Percentiles rank a stretch among this genome's conserved stretches.
phyloP scores from a whole-genome alignment of 2,329 filamentous ascomycete species.

The Talaromyces sp. region DNA sequence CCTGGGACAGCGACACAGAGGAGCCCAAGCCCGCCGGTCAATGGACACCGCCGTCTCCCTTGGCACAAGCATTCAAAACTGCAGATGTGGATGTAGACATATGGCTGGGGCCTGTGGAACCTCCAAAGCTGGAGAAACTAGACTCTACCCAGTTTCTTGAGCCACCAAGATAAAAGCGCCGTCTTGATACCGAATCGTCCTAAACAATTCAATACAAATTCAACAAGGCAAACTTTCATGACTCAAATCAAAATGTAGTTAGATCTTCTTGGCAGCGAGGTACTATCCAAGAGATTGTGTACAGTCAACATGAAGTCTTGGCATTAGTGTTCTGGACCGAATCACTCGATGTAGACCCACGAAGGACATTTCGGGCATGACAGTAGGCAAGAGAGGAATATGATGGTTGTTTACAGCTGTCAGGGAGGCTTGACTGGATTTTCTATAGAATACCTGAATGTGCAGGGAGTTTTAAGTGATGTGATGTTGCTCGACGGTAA shows the following conservation, averaged over 20 bases:
- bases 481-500: too few relatives aligned
- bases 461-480: too few relatives aligned
- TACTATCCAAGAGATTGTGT: neutral
- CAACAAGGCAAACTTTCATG: too few relatives aligned
- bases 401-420: too few relatives aligned
- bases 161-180: neutral
- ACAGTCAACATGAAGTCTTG: neutral
- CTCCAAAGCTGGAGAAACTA: neutral
- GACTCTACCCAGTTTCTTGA: neutral
- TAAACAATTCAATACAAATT: too few relatives aligned
- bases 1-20: conserved; percentile 2
- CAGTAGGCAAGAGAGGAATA: too few relatives aligned
- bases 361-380: too few relatives aligned
- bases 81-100: conserved; percentile 2
- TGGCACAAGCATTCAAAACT: conserved; percentile 6
- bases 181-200: neutral
- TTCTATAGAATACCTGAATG: too few relatives aligned
- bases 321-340: neutral
- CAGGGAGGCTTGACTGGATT: too few relatives aligned
- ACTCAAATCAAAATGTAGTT: neutral
- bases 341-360: too few relatives aligned
- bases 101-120: conserved; percentile 10
- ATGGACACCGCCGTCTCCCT: conserved; percentile 9
- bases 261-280: neutral
- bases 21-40: neutral